Percentiles rank a stretch among this genome's conserved stretches.
phyloP scores from a whole-genome alignment of 768 basidiomycete species.

The Hygrocybe punicea region DNA sequence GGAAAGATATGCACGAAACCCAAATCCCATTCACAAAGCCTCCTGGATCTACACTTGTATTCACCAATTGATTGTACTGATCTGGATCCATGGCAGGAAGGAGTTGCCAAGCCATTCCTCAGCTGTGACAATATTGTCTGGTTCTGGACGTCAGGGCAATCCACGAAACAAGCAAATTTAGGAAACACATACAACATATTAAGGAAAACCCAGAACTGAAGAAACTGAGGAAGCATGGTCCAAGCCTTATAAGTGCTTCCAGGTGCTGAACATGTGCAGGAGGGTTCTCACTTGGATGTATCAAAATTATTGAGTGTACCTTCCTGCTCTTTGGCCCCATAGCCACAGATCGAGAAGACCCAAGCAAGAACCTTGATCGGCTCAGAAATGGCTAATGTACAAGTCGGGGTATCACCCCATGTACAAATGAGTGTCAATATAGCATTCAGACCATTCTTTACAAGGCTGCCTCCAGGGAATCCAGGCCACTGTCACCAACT shows the following conservation, averaged over 20 bases:
- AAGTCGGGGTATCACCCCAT: too few relatives aligned
- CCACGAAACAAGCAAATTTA: neutral
- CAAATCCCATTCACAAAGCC: neutral
- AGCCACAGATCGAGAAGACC: too few relatives aligned
- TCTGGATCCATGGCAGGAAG: neutral
- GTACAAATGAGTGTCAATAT: too few relatives aligned
- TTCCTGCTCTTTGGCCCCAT: too few relatives aligned
- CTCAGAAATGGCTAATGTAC: too few relatives aligned
- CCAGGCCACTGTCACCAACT: too few relatives aligned
- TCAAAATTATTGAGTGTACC: too few relatives aligned
- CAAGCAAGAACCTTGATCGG: too few relatives aligned
- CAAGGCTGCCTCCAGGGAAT: too few relatives aligned
- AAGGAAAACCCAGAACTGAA: neutral
- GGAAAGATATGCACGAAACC: conserved; percentile 3
- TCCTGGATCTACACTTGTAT: neutral
- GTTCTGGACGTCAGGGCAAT: neutral
- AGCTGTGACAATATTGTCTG: neutral
- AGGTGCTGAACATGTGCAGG: too few relatives aligned
- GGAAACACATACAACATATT: neutral
- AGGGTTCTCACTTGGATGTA: too few relatives aligned
- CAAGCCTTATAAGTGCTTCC: neutral
- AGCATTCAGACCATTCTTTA: too few relatives aligned
- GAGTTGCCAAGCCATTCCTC: neutral
- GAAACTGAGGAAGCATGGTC: neutral
- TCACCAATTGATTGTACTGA: neutral